These are phyloP conservation scores for Lasiosphaeria ovina DNA, from an alignment of 495 filamentous ascomycete species.

Conservation along the genomic window DNA sequence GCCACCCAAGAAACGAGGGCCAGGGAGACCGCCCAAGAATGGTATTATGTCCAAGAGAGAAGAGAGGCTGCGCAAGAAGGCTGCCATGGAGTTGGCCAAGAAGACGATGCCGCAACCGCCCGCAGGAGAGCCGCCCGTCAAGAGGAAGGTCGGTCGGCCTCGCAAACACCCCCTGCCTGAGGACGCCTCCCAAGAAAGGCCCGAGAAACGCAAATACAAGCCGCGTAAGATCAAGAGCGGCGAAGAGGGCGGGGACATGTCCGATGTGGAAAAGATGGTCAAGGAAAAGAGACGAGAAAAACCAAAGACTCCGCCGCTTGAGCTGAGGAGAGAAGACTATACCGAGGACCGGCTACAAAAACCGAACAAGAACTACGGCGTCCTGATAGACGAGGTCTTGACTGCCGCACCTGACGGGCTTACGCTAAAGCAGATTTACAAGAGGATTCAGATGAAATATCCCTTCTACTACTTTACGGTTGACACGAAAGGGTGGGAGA, in stretches of 20 bases:
- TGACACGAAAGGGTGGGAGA: constrained; percentile 88
- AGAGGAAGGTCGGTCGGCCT: constrained; percentile 61
- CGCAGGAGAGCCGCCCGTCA: constrained; percentile 46
- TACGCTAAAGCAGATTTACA: constrained; percentile 92
- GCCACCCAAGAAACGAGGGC: constrained; percentile 71
- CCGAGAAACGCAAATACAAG: constrained; percentile 76
- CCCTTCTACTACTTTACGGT: constrained; percentile 85
- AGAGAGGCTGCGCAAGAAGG: constrained; percentile 63
- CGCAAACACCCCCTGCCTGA: constrained; percentile 56
- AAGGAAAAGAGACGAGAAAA: constrained; percentile 61
- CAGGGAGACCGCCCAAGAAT: constrained; percentile 86
- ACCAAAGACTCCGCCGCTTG: constrained; percentile 56
- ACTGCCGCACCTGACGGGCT: constrained; percentile 69
- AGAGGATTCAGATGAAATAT: constrained; percentile 79
- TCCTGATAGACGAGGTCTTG: constrained; percentile 87
- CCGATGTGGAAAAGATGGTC: constrained; percentile 46
- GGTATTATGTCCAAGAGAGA: constrained; percentile 91
- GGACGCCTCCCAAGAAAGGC: constrained; percentile 51
- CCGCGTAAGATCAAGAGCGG: constrained; percentile 65
- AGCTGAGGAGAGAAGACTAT: constrained; percentile 69
- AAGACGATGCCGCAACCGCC: constrained; percentile 43
- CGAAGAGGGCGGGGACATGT: constrained; percentile 44
- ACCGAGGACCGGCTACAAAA: constrained; percentile 83
- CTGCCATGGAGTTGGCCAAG: constrained; percentile 50
- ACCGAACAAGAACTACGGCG: constrained; percentile 81